Conservation (phyloP, 495 filamentous ascomycete genomes). For the Lentithecium fluviatile region DNA sequence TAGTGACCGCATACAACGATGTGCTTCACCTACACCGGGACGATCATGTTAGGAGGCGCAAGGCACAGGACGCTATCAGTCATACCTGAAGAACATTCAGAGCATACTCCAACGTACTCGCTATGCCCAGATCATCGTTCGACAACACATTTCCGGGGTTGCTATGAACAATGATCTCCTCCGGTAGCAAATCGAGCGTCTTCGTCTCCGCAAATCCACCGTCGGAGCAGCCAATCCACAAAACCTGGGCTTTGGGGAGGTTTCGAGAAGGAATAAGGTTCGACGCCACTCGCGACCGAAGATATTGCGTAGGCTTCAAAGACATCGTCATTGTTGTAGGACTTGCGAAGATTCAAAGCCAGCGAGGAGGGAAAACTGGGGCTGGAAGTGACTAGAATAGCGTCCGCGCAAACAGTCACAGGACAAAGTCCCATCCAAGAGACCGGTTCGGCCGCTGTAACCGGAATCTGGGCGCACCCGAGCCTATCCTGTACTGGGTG, state of each 20-base stretch:
- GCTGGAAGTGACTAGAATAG: no score
- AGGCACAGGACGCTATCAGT: background rate
- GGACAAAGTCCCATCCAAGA: no score
- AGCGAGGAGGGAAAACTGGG: no score
- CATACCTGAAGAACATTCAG: conserved; percentile 42
- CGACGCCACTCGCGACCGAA: background rate
- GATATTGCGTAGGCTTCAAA: background rate
- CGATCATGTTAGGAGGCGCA: conserved; percentile 10
- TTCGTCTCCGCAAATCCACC: conserved; percentile 44
- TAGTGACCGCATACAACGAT: conserved; percentile 51
- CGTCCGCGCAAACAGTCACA: no score
- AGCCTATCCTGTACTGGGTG: no score
- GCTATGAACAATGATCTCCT: conserved; percentile 47
- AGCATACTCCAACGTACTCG: conserved; percentile 43
- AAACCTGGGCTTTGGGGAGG: conserved; percentile 40
- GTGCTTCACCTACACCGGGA: conserved; percentile 42
- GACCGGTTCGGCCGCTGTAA: no score
- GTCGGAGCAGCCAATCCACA: conserved; percentile 51
- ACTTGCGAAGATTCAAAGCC: no score
- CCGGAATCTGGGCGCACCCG: no score
- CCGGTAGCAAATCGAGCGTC: conserved; percentile 39
- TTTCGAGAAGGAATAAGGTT: conserved; percentile 42
- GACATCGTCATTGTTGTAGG: no score
- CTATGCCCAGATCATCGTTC: conserved; percentile 42
- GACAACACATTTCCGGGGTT: conserved; percentile 47